A percentile compares a stretch with the other conserved stretches of the same genome.
Evolutionary conservation across 495 filamentous ascomycete genomes (phyloP).

Genomic region (Penicillium canescens): DNA sequence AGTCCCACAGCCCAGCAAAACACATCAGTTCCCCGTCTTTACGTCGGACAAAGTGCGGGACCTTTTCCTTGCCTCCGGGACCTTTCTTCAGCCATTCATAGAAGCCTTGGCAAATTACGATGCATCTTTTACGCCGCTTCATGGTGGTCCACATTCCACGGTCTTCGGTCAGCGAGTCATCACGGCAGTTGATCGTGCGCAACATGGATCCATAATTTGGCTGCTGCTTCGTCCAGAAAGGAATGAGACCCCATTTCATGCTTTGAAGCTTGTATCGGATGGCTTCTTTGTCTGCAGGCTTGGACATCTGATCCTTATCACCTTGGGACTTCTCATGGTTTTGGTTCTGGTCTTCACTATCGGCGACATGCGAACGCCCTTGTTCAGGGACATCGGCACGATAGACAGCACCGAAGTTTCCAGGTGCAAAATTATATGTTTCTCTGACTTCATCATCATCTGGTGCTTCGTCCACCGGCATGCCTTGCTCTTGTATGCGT

Average conservation of each 20-base stretch:
- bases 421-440: slow-evolving; percentile 91
- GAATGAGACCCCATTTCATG: slow-evolving; percentile 92
- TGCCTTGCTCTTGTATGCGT: slow-evolving; percentile 69
- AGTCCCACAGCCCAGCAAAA: slow-evolving; percentile 91
- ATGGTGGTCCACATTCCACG: slow-evolving; percentile 89
- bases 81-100: slow-evolving; percentile 93
- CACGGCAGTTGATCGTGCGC: slow-evolving; percentile 93
- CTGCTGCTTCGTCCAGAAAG: slow-evolving; percentile 87
- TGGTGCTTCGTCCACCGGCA: slow-evolving; percentile 76
- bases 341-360: slow-evolving; percentile 9
- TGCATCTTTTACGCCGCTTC: slow-evolving; percentile 84
- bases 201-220: slow-evolving; percentile 73
- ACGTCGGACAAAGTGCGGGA: slow-evolving; percentile 79
- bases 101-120: slow-evolving; percentile 87
- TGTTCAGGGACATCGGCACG: slow-evolving; percentile 67
- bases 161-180: slow-evolving; percentile 76
- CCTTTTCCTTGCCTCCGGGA: slow-evolving; percentile 69
- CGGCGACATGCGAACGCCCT: slow-evolving; percentile 31
- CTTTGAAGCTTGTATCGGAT: slow-evolving; percentile 79
- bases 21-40: slow-evolving; percentile 84
- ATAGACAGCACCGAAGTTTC: slow-evolving; percentile 83
- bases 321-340: neutral
- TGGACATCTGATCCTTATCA: neutral
- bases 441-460: slow-evolving; percentile 73
- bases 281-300: slow-evolving; percentile 13